Base-by-base conservation (phyloP, 345 rosid genomes). In the Pistacia atlantica region DNA sequence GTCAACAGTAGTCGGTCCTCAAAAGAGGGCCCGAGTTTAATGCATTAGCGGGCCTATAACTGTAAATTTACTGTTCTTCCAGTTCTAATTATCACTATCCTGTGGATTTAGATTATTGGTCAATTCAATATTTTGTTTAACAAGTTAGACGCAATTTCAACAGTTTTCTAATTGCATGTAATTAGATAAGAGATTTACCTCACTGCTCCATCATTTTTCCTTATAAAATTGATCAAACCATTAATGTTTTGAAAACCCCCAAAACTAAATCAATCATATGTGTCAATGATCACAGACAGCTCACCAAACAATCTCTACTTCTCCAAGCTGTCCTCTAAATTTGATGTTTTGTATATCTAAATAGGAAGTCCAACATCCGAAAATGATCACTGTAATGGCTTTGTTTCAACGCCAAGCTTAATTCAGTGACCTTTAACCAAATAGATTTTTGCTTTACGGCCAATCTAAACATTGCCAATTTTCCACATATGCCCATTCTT, bases 391-490 rank as follows among this genome's bases (percentile, higher is more conserved):
- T 8, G n/a, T 61, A 82, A 33, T 86, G 76, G 65, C 93, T 90
- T 93, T 62, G 86, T 84, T 91, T 91, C 78, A 83, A 90, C 88
- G 89, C 82, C 87, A 91, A 89, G 97, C 75, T 81, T 54, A 54
- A 14, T 54, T 90, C 69, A 48, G 54, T 67, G 72, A 74, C 84
- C 62, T 60, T 68, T 63, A 71, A 78, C 82, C 80, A 69, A 80
- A 79, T 63, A 49, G 51, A 56, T 75, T 71, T 71, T 86, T 80
- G 87, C 90, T 86, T 86, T 61, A 77, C 73, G 78, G 83, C 62
- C 74, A 87, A 84, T 79, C 77, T 58, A 76, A 61, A 37, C n/a
- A 66, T 38, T 1, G 5, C 6, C 42, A 65, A 49, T 49, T 62
- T n/a, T 46, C 60, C 22, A 9, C 22, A 64, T 37, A 25, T 77